Base-by-base conservation (phyloP, 148 eudicot species). In the Persicaria tinctoria region DNA sequence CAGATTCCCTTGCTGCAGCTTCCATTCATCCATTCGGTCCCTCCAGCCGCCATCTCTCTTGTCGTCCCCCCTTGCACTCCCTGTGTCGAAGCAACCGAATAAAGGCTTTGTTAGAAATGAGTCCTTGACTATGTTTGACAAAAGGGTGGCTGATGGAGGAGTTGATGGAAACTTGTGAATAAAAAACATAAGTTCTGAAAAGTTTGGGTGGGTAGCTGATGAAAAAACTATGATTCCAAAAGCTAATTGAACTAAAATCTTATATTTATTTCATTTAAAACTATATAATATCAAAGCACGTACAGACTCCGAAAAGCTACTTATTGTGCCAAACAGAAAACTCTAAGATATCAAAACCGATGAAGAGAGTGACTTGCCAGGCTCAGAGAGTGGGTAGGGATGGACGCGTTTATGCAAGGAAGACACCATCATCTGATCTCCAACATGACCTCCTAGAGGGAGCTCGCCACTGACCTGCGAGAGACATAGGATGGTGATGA, bases 391-490 rank as follows among this genome's bases (percentile, higher is more conserved):
- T 53, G 57, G 57, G 41, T 32, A 32, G 41, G 41, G 41, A 32
- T 32, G 41, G 57, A 53, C 57, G 11, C 57, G 11, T 16, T 16
- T 53, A 16, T 53, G 57, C 57, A 53, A 16, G 11, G 57, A 53
- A 53, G 57, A 53, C 11, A 5, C 3, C 11, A 16, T 16, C 57
- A 53, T 53, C 57, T 9, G n/a, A 10, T 53, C 93, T 68, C 86
- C 90, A 64, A 85, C 85, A 71, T 83, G 83, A 57, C 60, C 80
- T 45, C 91, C 79, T 75, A 90, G 77, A n/a, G 90, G 89, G 73
- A 94, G 84, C 82, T 94, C 98, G 46, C 96, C 57, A 53, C 57
- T 53, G n/a, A 53, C 57, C 57, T 53, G n/a, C 57, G 5, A 10
- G 41, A 32, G 41, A 32, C 41, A 32, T 1, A 1, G 2, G 41